Evolutionary conservation across 768 basidiomycete genomes (phyloP).

Genomic region (Tulasnella sp.): DNA sequence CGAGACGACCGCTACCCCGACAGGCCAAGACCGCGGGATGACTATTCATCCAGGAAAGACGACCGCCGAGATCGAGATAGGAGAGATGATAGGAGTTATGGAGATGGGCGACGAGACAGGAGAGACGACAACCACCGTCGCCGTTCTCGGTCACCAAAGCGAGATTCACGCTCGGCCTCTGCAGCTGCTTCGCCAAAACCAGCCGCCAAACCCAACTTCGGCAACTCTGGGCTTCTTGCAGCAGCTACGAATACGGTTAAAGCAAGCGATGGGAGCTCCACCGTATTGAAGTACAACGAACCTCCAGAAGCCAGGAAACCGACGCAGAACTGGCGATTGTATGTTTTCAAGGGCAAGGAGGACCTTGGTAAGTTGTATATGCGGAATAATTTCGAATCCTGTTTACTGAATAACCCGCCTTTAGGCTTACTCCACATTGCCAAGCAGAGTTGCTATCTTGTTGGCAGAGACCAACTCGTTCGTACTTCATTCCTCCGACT

Average conservation of each 20-base stretch:
- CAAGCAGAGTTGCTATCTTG: constrained; percentile 86
- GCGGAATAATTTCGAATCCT: background rate
- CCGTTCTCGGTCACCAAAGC: constrained; percentile 30
- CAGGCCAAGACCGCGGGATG: background rate
- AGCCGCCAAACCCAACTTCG: constrained; percentile 79
- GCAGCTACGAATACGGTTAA: constrained; percentile 92
- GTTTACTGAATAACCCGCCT: background rate
- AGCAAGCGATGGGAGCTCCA: constrained; percentile 62
- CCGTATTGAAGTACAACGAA: constrained; percentile 94
- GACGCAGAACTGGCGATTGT: constrained; percentile 80
- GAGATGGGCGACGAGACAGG: constrained; percentile 28
- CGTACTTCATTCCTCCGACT: constrained; percentile 29
- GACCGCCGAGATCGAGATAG: constrained; percentile 21
- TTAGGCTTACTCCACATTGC: constrained; percentile 87
- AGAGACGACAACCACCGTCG: constrained; percentile 28
- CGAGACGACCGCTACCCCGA: constrained; percentile 4
- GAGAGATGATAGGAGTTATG: constrained; percentile 8
- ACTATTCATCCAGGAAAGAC: constrained; percentile 2
- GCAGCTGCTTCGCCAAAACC: constrained; percentile 32
- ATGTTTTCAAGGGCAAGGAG: constrained; percentile 94
- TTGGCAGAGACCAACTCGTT: constrained; percentile 83
- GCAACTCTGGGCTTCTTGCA: constrained; percentile 79
- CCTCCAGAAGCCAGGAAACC: constrained; percentile 97
- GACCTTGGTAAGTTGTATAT: constrained; percentile 63
- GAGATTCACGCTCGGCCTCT: constrained; percentile 38